phyloP scores from a whole-genome alignment of 805 yeast species.

The Teunomyces cretensis region DNA sequence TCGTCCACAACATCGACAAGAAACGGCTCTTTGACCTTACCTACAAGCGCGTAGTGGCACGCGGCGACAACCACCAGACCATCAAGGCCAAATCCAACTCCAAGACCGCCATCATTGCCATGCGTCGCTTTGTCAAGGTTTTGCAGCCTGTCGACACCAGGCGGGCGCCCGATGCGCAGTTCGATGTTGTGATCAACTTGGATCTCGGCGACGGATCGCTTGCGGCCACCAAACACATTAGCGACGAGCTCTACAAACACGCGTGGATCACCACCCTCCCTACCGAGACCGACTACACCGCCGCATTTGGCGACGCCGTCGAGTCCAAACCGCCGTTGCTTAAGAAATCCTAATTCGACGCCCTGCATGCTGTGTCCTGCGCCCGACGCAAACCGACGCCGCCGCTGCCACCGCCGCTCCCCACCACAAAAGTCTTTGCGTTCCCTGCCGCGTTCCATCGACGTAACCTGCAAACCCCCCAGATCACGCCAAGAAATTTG shows the following conservation, averaged over 20 bases:
- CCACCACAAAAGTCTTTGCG: too few relatives aligned
- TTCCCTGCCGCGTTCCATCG: background rate
- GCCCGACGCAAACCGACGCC: too few relatives aligned
- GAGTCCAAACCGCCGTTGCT: background rate
- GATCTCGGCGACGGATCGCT: conserved; percentile 12
- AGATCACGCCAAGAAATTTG: background rate
- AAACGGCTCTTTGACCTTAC: conserved; percentile 52
- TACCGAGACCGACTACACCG: background rate
- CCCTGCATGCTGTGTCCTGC: too few relatives aligned
- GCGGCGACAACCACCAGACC: conserved; percentile 90
- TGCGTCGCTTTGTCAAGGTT: conserved; percentile 71
- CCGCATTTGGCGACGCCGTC: background rate
- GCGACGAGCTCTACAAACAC: background rate
- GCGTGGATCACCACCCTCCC: background rate
- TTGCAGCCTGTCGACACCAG: conserved; percentile 57
- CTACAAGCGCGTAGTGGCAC: conserved; percentile 50
- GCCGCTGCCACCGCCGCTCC: too few relatives aligned
- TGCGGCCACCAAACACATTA: background rate
- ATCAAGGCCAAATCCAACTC: conserved; percentile 57
- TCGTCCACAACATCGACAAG: conserved; percentile 38
- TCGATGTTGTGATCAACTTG: conserved; percentile 65
- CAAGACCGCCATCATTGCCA: conserved; percentile 54
- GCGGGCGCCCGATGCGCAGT: conserved; percentile 58
- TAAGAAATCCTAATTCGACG: too few relatives aligned
- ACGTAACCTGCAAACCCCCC: background rate